These are phyloP conservation scores for Ettlia oleoabundans DNA, from an alignment of 139 green algal species.

Conservation along the genomic window DNA sequence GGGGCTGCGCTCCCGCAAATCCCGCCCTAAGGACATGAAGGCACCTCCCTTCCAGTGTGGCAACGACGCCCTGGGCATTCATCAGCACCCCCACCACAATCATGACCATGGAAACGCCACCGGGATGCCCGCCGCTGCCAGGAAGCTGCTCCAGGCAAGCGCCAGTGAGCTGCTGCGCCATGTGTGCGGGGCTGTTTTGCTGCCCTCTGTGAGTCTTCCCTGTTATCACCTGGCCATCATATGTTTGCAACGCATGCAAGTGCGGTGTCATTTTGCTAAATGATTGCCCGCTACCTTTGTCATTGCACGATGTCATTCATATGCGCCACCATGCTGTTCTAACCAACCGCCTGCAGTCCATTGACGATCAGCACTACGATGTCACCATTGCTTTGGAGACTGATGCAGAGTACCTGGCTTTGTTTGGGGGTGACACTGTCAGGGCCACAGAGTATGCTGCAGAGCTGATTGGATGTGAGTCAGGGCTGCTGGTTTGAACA, in stretches of 20 bases:
- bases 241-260: too few relatives aligned
- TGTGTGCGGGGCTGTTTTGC: background rate
- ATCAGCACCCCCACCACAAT: background rate
- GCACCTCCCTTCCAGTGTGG: background rate
- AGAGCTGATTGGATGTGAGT: constrained; percentile 22
- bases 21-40: background rate
- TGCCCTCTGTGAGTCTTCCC: background rate
- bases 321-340: too few relatives aligned
- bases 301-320: too few relatives aligned
- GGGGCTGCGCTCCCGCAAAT: background rate
- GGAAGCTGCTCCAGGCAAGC: constrained; percentile 22
- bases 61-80: background rate
- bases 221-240: too few relatives aligned
- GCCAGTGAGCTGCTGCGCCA: background rate
- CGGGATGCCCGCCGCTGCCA: background rate
- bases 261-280: too few relatives aligned
- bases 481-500: too few relatives aligned
- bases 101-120: background rate
- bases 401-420: background rate
- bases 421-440: background rate
- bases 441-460: background rate
- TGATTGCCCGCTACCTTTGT: too few relatives aligned
- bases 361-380: background rate
- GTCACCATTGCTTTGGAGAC: constrained; percentile 13
- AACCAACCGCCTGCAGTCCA: too few relatives aligned